Conservation (phyloP, 805 yeast species). For the Barnettozyma sp. region DNA sequence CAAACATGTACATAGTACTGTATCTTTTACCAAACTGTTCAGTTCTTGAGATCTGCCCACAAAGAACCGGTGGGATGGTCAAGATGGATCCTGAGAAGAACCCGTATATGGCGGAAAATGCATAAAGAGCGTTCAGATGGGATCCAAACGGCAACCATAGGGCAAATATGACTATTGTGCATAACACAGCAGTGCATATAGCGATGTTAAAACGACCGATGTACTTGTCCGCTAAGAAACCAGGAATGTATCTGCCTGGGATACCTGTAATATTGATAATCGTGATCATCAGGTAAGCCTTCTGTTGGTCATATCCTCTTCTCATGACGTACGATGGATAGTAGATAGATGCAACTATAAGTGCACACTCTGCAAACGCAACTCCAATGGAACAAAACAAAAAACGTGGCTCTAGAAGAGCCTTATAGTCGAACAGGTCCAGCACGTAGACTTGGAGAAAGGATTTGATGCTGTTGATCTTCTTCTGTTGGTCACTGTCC, state of each 20-base stretch:
- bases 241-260: constrained; percentile 40
- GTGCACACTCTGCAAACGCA: constrained; percentile 29
- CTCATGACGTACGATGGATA: constrained; percentile 47
- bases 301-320: constrained; percentile 36
- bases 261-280: constrained; percentile 41
- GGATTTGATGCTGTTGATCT: constrained; percentile 1
- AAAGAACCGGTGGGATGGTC: constrained; percentile 51
- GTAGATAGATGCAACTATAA: constrained; percentile 41
- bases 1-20: constrained; percentile 51
- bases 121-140: constrained; percentile 31
- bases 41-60: constrained; percentile 50
- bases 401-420: constrained; percentile 38
- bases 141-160: constrained; percentile 40
- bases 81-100: constrained; percentile 50
- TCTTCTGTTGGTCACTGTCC: constrained; percentile 21
- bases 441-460: constrained; percentile 19
- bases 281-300: constrained; percentile 42
- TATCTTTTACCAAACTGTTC: constrained; percentile 50
- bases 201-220: constrained; percentile 50
- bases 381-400: constrained; percentile 36
- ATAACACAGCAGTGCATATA: constrained; percentile 28
- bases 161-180: constrained; percentile 30
- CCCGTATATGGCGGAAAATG: constrained; percentile 46
- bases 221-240: constrained; percentile 35
- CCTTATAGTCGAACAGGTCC: constrained; percentile 33